Percentiles rank a stretch among this genome's conserved stretches.
Conservation (phyloP, 2,329 filamentous ascomycete genomes). For the Ophiocordyceps sinensis region DNA sequence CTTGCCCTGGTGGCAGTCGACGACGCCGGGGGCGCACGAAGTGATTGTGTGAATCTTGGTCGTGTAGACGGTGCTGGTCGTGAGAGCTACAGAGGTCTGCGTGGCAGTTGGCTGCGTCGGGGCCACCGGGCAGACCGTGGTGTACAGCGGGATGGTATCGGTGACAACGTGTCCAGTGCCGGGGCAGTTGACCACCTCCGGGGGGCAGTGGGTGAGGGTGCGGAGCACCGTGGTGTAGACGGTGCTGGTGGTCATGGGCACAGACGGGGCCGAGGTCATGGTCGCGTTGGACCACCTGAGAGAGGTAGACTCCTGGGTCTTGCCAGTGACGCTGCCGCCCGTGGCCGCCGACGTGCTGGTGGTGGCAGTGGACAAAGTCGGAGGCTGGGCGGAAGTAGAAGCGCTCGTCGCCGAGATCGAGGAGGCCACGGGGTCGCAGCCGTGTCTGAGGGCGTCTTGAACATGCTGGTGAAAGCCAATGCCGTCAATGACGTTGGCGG, state of each 20-base stretch:
- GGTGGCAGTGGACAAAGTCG: not conserved
- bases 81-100: not conserved
- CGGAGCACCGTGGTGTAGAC: slow-evolving; percentile 27
- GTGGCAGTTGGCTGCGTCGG: slow-evolving; percentile 3
- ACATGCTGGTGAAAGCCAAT: slow-evolving; percentile 23
- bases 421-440: slow-evolving; percentile 12
- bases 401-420: not conserved
- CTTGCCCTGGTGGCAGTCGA: too few relatives aligned
- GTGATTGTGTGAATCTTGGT: too few relatives aligned
- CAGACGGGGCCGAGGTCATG: slow-evolving; percentile 10
- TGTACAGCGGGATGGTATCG: slow-evolving; percentile 17
- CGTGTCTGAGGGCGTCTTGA: slow-evolving; percentile 21
- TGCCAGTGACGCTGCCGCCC: not conserved
- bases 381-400: not conserved
- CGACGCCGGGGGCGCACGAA: too few relatives aligned
- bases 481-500: slow-evolving; percentile 14
- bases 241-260: slow-evolving; percentile 18
- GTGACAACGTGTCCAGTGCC: slow-evolving; percentile 16
- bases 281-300: slow-evolving; percentile 5
- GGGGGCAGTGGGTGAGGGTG: slow-evolving; percentile 36
- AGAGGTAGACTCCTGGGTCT: not conserved
- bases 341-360: not conserved
- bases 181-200: slow-evolving; percentile 34
- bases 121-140: slow-evolving; percentile 22
- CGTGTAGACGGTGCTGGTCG: not conserved